Percentiles rank a stretch among this genome's conserved stretches.
These are phyloP conservation scores for Metschnikowia dekortorum DNA, from an alignment of 805 yeast genomes.

Conservation along the genomic window DNA sequence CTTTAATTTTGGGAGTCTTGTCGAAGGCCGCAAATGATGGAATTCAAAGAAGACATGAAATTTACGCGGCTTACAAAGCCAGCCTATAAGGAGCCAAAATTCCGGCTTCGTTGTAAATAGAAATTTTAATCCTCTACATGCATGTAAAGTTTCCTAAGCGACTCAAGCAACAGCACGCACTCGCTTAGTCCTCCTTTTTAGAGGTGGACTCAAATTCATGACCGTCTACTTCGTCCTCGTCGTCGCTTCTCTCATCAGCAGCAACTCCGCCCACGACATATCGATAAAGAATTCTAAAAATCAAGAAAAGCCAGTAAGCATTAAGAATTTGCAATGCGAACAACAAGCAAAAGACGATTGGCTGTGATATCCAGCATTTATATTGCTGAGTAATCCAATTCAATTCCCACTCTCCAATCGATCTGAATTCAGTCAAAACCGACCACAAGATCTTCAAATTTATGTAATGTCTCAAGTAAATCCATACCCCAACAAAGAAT, in stretches of 20 bases:
- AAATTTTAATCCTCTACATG: neutral
- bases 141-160: neutral
- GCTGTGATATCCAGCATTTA: conserved; percentile 93
- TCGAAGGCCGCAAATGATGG: conserved; percentile 86
- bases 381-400: conserved; percentile 90
- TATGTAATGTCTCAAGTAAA: conserved; percentile 82
- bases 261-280: conserved; percentile 54
- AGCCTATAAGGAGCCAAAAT: neutral
- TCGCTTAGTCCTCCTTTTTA: conserved; percentile 12
- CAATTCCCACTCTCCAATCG: conserved; percentile 77
- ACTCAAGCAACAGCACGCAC: conserved; percentile 2
- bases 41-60: conserved; percentile 47
- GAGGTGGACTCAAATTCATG: conserved; percentile 5
- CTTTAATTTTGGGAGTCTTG: conserved; percentile 75
- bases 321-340: conserved; percentile 82
- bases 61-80: conserved; percentile 16
- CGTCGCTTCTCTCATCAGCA: conserved; percentile 84
- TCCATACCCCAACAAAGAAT: conserved; percentile 71
- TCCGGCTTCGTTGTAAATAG: conserved; percentile 3
- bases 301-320: conserved; percentile 80
- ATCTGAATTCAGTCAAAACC: conserved; percentile 75
- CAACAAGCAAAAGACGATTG: conserved; percentile 76
- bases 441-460: conserved; percentile 81
- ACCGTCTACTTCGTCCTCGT: conserved; percentile 54
- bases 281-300: conserved; percentile 72